Evolutionary conservation across 768 basidiomycete species (phyloP).

Genomic region (Naganishia randhawae): DNA sequence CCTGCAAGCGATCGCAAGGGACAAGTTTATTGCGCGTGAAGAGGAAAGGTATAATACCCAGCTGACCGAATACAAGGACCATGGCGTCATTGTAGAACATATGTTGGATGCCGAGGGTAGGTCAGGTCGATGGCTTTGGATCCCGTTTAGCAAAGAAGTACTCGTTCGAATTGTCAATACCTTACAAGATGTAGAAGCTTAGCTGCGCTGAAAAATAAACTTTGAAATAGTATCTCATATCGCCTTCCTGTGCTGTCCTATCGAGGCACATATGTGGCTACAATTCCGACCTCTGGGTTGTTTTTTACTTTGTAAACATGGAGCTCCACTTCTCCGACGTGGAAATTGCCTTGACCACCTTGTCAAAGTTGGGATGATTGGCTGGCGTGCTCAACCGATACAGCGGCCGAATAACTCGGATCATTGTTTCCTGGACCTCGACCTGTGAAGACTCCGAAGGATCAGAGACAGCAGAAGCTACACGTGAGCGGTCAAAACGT

Average conservation of each 20-base stretch:
- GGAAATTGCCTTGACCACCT: slow-evolving; percentile 61
- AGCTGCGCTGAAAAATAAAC: no score
- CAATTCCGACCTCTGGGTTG: no score
- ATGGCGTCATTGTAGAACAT: slow-evolving; percentile 67
- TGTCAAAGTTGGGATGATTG: slow-evolving; percentile 69
- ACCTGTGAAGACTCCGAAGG: slow-evolving; percentile 66
- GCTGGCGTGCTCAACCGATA: slow-evolving; percentile 67
- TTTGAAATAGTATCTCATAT: not conserved
- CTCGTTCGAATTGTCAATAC: slow-evolving; percentile 53
- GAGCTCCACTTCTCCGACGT: slow-evolving; percentile 39
- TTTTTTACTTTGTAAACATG: slow-evolving; percentile 10
- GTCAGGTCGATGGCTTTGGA: slow-evolving; percentile 69
- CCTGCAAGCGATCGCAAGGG: slow-evolving; percentile 59
- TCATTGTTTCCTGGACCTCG: slow-evolving; percentile 83
- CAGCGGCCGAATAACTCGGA: slow-evolving; percentile 80
- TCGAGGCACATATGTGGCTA: not conserved
- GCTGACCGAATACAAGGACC: slow-evolving; percentile 86
- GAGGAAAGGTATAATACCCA: slow-evolving; percentile 77
- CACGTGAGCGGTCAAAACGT: slow-evolving; percentile 9
- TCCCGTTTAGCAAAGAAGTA: slow-evolving; percentile 75
- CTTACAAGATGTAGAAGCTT: slow-evolving; percentile 40
- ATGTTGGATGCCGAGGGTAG: slow-evolving; percentile 53
- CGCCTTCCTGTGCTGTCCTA: slow-evolving; percentile 32
- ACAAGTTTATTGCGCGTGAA: slow-evolving; percentile 82
- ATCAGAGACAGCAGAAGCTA: not conserved